Evolutionary conservation across 768 basidiomycete genomes (phyloP), one percentile per base, ranked within the genome.

Genomic region (Auriscalpium vulgare): DNA sequence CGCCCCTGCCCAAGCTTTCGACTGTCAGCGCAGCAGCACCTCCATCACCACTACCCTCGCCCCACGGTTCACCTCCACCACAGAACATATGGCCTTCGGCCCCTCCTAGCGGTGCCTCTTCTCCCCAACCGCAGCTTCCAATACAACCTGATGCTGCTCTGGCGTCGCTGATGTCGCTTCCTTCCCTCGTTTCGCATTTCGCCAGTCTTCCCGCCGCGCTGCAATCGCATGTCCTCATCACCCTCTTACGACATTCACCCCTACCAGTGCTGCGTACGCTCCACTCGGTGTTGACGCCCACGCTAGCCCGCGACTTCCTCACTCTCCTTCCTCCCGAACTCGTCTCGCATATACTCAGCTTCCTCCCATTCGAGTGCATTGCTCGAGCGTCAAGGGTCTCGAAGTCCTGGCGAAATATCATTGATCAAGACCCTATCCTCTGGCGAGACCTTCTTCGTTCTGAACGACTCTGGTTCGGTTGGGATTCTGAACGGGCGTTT

Each of bases 201-300:
- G 83, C 83, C 34, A 76, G 70, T 53, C 78, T 98, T 23, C 92
- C 95, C 1, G 77, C 87, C 10, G 78, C 83, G 8, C 74, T 97
- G 11, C 95, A 98, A 72, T 93, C 93, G 5, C 94, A 97, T 69
- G 84, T 97, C 65, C 82, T 98, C 54, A 84, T 97, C 63, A 92
- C 92, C 23, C 83, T 98, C 56, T 76, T 99, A 36, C 87, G 93
- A 57, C 91, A 95, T 64, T 92, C 94, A 5, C 86, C 94, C 3
- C 81, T 95, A 17, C 86, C 92, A 4, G 95, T 97, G 38, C 78
- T 99, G 29, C 88, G 95, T 51, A 89, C 88, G 1, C 72, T 98
- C 14, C 87, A 95, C 65, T 85, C 87, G 37, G 88, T 98, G 63
- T 77, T 97, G 62, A 86, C 88, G 1, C 91, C 89, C 23, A 93